phyloP scores from a whole-genome alignment of 345 rosid genomes.

The Eucalyptus victrix region DNA sequence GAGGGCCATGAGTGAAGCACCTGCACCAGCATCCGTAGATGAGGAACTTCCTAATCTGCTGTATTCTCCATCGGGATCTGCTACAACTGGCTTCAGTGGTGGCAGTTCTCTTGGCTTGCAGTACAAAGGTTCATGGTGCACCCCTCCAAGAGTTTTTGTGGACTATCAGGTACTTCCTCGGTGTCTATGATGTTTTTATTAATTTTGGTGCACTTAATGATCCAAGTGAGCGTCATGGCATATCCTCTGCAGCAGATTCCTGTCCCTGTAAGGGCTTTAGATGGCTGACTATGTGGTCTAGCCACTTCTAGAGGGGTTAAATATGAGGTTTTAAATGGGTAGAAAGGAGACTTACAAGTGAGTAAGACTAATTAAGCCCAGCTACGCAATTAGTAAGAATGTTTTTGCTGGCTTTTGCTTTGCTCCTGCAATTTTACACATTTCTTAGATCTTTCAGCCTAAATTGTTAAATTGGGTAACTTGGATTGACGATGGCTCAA shows the following conservation, averaged over 20 bases:
- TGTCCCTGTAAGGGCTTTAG: not conserved
- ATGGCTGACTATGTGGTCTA: not conserved
- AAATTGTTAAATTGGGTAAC: not conserved
- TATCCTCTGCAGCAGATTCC: not conserved
- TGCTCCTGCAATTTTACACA: not conserved
- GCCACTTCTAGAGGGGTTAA: not conserved
- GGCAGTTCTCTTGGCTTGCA: constrained; percentile 83
- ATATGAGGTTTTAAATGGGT: not conserved
- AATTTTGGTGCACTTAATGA: not conserved
- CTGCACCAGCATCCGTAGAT: constrained; percentile 61
- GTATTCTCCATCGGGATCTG: constrained; percentile 83
- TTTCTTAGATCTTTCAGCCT: not conserved
- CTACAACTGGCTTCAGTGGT: constrained; percentile 82
- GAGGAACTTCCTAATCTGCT: constrained; percentile 55
- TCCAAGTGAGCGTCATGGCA: not conserved
- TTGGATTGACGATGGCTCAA: not conserved
- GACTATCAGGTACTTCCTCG: constrained; percentile 66
- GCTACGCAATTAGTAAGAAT: not conserved
- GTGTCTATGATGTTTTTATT: not conserved
- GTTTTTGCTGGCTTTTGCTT: not conserved
- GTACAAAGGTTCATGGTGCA: constrained; percentile 91
- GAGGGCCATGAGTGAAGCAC: constrained; percentile 92
- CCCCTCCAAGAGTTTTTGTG: constrained; percentile 90
- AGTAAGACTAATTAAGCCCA: not conserved
- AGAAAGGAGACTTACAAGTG: not conserved